Evolutionary conservation across 305 asterid species (phyloP).

Genomic region (Fraxinus ornus): DNA sequence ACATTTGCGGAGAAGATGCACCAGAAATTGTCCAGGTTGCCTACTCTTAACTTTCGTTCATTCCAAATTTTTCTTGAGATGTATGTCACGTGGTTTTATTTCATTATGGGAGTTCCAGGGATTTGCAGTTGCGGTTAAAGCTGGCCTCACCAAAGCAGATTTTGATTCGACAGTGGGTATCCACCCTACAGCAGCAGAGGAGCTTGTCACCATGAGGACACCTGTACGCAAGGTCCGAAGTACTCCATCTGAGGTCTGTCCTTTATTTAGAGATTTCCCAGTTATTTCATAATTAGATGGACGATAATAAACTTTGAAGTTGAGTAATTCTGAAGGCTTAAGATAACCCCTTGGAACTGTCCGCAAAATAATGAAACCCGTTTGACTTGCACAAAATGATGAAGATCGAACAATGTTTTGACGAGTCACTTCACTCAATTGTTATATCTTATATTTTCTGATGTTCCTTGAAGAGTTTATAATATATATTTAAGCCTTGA

Average conservation of each 20-base stretch:
- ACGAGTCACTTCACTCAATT: background rate
- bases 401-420: background rate
- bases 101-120: conserved; percentile 50
- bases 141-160: conserved; percentile 87
- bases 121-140: conserved; percentile 88
- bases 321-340: background rate
- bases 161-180: conserved; percentile 86
- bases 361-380: background rate
- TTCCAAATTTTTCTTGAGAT: background rate
- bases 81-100: conserved; percentile 4
- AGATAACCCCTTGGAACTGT: background rate
- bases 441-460: background rate
- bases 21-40: conserved; percentile 88
- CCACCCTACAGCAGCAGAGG: conserved; percentile 97
- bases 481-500: background rate
- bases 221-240: conserved; percentile 74
- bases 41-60: conserved; percentile 11
- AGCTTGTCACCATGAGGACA: conserved; percentile 91
- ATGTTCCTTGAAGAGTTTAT: background rate
- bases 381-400: background rate
- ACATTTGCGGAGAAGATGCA: conserved; percentile 87
- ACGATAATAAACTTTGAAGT: background rate
- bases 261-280: background rate
- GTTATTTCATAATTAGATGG: background rate
- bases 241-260: conserved; percentile 47